Conservation (phyloP, 1,284 basidiomycete genomes). For the Cryptococcus sp. region DNA sequence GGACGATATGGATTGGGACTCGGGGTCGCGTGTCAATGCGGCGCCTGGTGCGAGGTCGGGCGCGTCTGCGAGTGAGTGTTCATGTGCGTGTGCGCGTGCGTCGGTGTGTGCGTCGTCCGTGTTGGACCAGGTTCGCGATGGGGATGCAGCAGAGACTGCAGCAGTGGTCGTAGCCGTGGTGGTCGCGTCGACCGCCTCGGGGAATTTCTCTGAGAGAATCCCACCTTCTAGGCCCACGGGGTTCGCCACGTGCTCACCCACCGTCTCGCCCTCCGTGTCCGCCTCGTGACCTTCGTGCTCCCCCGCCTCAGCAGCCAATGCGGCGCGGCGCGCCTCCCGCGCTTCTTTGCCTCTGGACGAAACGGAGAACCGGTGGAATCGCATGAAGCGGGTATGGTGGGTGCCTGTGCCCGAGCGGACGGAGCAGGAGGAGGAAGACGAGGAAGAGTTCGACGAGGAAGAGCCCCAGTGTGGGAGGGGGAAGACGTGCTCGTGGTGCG, state of each 20-base stretch:
- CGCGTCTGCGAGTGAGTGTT: background rate
- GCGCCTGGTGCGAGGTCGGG: background rate
- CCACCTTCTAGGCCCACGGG: background rate
- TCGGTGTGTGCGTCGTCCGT: background rate
- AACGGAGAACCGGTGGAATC: slow-evolving; percentile 26
- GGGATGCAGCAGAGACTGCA: background rate
- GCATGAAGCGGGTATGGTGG: slow-evolving; percentile 15
- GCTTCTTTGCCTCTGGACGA: slow-evolving; percentile 10
- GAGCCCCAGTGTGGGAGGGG: slow-evolving; percentile 48
- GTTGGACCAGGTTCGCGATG: background rate
- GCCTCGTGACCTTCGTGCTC: slow-evolving; percentile 10
- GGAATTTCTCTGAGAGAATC: background rate
- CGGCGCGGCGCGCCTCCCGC: background rate
- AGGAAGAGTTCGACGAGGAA: slow-evolving; percentile 34
- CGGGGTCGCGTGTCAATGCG: slow-evolving; percentile 1
- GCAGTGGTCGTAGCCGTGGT: slow-evolving; percentile 1
- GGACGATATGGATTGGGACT: slow-evolving; percentile 6
- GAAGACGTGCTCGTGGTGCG: slow-evolving; percentile 40
- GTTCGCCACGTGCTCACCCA: background rate
- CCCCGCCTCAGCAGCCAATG: background rate
- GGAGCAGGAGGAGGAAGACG: slow-evolving; percentile 32
- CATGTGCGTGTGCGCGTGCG: background rate
- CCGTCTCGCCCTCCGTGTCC: slow-evolving; percentile 9
- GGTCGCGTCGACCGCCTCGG: background rate
- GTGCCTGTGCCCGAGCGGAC: slow-evolving; percentile 7